A percentile compares a stretch with the other conserved stretches of the same genome.
phyloP scores from a whole-genome alignment of 2,329 filamentous ascomycete genomes.

The Dichotomopilus funicola region DNA sequence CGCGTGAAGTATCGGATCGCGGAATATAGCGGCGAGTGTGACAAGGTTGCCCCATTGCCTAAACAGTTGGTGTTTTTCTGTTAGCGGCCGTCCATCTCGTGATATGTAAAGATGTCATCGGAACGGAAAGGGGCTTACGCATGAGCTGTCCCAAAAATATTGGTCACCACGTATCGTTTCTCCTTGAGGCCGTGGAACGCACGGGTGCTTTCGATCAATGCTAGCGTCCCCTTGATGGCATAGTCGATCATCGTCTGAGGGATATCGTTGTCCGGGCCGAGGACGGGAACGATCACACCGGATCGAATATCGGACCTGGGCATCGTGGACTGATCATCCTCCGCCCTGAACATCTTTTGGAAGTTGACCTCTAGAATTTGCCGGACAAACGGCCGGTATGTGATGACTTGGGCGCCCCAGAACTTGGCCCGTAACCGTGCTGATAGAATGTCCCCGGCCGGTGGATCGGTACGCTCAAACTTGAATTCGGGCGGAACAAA shows the following conservation, averaged over 20 bases:
- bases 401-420: conserved; percentile 86
- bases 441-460: conserved; percentile 68
- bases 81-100: too few relatives aligned
- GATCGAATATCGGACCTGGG: conserved; percentile 19
- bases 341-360: conserved; percentile 22
- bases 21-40: conserved; percentile 76
- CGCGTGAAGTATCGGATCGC: conserved; percentile 53
- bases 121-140: conserved; percentile 56
- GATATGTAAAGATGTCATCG: too few relatives aligned
- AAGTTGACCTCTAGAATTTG: conserved; percentile 47
- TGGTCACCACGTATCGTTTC: conserved; percentile 80
- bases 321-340: conserved; percentile 11
- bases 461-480: conserved; percentile 62
- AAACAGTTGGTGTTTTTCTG: neutral
- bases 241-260: conserved; percentile 44
- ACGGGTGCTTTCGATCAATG: conserved; percentile 76
- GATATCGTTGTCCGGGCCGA: conserved; percentile 22
- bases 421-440: conserved; percentile 89
- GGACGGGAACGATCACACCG: conserved; percentile 9
- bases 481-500: conserved; percentile 46
- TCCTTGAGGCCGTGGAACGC: conserved; percentile 64
- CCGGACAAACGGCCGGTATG: conserved; percentile 68
- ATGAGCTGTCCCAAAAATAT: conserved; percentile 90
- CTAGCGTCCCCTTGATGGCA: conserved; percentile 59
- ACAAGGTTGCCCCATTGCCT: conserved; percentile 94